Evolutionary conservation across 2,329 filamentous ascomycete species (phyloP).

Genomic region (Arthrobotrys pseudoclavata): DNA sequence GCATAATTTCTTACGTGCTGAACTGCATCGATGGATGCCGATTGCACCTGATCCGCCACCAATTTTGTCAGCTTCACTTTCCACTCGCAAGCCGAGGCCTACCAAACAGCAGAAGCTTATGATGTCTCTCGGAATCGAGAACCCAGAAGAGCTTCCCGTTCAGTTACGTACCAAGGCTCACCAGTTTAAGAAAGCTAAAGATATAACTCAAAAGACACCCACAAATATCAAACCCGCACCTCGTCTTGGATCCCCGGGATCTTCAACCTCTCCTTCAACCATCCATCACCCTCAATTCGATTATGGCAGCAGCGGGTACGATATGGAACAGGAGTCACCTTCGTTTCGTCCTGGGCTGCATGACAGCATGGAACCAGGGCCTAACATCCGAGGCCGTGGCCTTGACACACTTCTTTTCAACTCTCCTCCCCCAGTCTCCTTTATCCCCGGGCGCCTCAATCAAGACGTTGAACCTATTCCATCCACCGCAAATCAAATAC

Average conservation of each 20-base stretch:
- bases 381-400: slow-evolving; percentile 32
- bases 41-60: slow-evolving; percentile 89
- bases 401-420: slow-evolving; percentile 47
- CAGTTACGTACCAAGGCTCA: slow-evolving; percentile 83
- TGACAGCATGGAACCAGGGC: slow-evolving; percentile 36
- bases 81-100: slow-evolving; percentile 92
- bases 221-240: slow-evolving; percentile 65
- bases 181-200: slow-evolving; percentile 76
- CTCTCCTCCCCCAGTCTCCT: slow-evolving; percentile 41
- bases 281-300: slow-evolving; percentile 62
- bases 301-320: slow-evolving; percentile 59
- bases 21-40: slow-evolving; percentile 93
- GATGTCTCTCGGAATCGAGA: slow-evolving; percentile 86
- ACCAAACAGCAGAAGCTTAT: slow-evolving; percentile 98
- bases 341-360: slow-evolving; percentile 31
- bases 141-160: slow-evolving; percentile 89
- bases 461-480: slow-evolving; percentile 42
- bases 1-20: slow-evolving; percentile 97
- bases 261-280: slow-evolving; percentile 64
- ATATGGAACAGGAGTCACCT: slow-evolving; percentile 50
- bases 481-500: slow-evolving; percentile 48
- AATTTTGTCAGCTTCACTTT: slow-evolving; percentile 86
- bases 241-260: slow-evolving; percentile 66
- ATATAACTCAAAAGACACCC: slow-evolving; percentile 63
- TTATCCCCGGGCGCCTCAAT: slow-evolving; percentile 27